These are phyloP conservation scores for Amylocystis lapponica DNA, from an alignment of 768 basidiomycete genomes.

Conservation along the genomic window DNA sequence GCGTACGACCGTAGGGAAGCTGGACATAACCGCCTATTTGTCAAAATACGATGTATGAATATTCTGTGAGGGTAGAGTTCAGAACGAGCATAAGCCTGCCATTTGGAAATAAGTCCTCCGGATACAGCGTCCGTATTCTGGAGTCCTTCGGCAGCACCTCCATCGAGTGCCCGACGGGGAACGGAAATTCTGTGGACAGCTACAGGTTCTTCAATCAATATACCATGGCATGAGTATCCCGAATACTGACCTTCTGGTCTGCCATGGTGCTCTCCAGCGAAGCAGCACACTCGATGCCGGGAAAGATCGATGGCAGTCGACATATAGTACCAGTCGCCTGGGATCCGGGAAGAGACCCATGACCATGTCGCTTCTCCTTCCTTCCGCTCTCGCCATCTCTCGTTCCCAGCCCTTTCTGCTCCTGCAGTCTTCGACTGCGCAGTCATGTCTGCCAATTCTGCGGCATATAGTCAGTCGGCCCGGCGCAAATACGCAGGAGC, in stretches of 20 bases:
- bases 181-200: slow-evolving; percentile 14
- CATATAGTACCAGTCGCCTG: neutral
- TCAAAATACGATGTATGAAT: neutral
- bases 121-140: slow-evolving; percentile 22
- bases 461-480: slow-evolving; percentile 8
- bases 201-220: no score
- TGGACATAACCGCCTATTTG: slow-evolving; percentile 49
- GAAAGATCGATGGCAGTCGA: no score
- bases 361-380: slow-evolving; percentile 16
- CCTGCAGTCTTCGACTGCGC: slow-evolving; percentile 22
- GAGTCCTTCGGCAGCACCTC: slow-evolving; percentile 17
- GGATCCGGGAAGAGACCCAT: neutral
- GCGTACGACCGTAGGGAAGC: slow-evolving; percentile 52
- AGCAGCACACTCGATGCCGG: no score
- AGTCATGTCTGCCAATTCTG: slow-evolving; percentile 21
- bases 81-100: slow-evolving; percentile 7
- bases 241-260: neutral
- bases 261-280: no score
- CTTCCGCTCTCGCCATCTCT: slow-evolving; percentile 14
- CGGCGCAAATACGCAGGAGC: slow-evolving; percentile 11
- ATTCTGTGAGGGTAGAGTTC: neutral
- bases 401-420: slow-evolving; percentile 15
- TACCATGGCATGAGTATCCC: no score
- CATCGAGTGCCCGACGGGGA: slow-evolving; percentile 18
- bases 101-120: slow-evolving; percentile 25